Conservation (phyloP, 2,329 filamentous ascomycete genomes). For the Massarina eburnea region DNA sequence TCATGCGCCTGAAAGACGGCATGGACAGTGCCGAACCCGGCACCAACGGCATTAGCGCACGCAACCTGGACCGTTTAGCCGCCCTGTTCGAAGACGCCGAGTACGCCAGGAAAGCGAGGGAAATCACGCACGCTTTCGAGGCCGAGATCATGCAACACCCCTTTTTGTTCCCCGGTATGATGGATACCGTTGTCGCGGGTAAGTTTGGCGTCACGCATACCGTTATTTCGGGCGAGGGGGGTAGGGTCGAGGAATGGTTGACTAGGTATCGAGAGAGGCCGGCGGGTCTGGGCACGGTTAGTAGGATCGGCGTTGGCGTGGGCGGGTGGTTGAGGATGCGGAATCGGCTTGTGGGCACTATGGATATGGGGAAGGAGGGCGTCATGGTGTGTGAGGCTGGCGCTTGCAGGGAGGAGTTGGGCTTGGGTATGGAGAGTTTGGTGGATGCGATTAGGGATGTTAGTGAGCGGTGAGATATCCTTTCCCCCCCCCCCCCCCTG, state of each 20-base stretch:
- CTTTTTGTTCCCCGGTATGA: slow-evolving; percentile 82
- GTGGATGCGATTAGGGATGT: slow-evolving; percentile 17
- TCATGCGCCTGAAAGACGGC: slow-evolving; percentile 89
- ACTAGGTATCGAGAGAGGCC: slow-evolving; percentile 45
- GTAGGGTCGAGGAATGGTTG: slow-evolving; percentile 45
- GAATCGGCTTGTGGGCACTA: slow-evolving; percentile 49
- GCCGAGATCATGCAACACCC: slow-evolving; percentile 91
- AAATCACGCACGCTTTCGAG: slow-evolving; percentile 83
- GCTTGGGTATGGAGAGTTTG: slow-evolving; percentile 33
- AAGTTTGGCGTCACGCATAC: slow-evolving; percentile 68
- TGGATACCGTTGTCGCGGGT: slow-evolving; percentile 73
- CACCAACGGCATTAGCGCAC: slow-evolving; percentile 82
- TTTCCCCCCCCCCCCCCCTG: too few relatives aligned
- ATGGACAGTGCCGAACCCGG: slow-evolving; percentile 93
- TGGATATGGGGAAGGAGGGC: slow-evolving; percentile 42
- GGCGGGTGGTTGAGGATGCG: slow-evolving; percentile 54
- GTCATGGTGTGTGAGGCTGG: slow-evolving; percentile 44
- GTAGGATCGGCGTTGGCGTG: slow-evolving; percentile 36
- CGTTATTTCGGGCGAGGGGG: slow-evolving; percentile 56
- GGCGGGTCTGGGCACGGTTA: slow-evolving; percentile 31
- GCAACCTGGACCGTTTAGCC: slow-evolving; percentile 81
- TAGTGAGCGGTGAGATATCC: slow-evolving; percentile 1
- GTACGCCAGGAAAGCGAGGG: slow-evolving; percentile 66
- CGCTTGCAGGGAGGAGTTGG: slow-evolving; percentile 48
- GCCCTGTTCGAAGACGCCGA: slow-evolving; percentile 66